phyloP scores from a whole-genome alignment of 2,329 filamentous ascomycete species.

The Trichoderma arundinaceum region DNA sequence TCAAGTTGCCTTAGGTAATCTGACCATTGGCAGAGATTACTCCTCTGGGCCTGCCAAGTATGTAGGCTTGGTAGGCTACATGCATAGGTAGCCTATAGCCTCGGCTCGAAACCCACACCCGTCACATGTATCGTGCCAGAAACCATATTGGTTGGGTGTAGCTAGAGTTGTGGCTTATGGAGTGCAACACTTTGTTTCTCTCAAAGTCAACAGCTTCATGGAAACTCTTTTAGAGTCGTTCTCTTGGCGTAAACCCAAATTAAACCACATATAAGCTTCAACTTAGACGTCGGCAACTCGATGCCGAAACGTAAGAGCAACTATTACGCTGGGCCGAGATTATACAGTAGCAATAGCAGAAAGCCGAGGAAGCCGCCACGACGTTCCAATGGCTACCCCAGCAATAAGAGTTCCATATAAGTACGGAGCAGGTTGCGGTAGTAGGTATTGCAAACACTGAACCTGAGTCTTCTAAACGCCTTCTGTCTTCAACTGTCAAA shows the following conservation, averaged over 20 bases:
- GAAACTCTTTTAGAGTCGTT: background rate
- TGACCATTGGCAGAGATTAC: too few species aligned
- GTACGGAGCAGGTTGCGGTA: background rate
- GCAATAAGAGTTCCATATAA: background rate
- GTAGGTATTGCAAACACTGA: background rate
- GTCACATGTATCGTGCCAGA: slow-evolving; percentile 7
- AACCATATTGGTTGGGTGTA: background rate
- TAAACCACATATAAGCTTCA: background rate
- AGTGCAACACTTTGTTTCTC: background rate
- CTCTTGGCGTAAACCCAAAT: background rate
- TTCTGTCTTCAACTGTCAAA: background rate
- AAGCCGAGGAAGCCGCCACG: slow-evolving; percentile 5
- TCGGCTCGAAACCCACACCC: background rate
- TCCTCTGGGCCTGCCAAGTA: too few species aligned
- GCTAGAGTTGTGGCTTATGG: background rate
- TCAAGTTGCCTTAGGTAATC: too few species aligned
- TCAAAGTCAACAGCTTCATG: background rate
- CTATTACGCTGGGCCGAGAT: background rate
- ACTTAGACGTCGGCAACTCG: background rate
- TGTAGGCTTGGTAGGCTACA: too few species aligned
- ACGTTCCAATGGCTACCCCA: background rate
- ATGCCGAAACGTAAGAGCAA: background rate
- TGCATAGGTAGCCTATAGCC: background rate
- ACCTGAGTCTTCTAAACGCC: background rate
- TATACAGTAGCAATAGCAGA: background rate